Conservation (phyloP, 768 basidiomycete species). For the Vararia minispora region DNA sequence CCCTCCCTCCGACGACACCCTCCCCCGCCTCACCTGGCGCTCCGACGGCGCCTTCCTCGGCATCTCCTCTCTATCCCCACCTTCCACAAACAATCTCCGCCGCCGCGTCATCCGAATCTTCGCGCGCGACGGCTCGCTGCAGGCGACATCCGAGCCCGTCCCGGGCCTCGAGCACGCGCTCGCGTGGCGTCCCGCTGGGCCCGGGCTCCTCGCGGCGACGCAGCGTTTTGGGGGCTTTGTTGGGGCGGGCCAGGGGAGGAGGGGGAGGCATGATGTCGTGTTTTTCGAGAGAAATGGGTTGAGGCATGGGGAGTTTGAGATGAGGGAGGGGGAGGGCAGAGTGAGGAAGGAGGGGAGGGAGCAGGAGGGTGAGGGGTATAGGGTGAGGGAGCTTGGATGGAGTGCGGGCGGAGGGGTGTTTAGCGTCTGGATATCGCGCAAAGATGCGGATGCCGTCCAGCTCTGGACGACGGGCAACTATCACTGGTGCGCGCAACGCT, state of each 20-base stretch:
- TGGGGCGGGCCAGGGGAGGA: conserved; percentile 54
- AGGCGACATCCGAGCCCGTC: conserved; percentile 77
- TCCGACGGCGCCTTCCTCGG: conserved; percentile 88
- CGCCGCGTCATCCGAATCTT: conserved; percentile 64
- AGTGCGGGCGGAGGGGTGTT: conserved; percentile 82
- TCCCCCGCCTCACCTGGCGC: conserved; percentile 81
- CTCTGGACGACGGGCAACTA: conserved; percentile 94
- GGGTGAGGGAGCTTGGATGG: conserved; percentile 72
- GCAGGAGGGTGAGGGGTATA: conserved; percentile 49
- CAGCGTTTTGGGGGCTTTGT: conserved; percentile 69
- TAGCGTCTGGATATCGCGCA: conserved; percentile 80
- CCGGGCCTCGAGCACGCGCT: conserved; percentile 71
- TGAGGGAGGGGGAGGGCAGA: conserved; percentile 30
- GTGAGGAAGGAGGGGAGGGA: conserved; percentile 16
- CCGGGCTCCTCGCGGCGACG: conserved; percentile 70
- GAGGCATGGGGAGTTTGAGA: conserved; percentile 77
- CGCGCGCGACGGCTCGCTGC: conserved; percentile 59
- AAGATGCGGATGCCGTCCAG: conserved; percentile 63
- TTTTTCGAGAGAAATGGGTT: conserved; percentile 96
- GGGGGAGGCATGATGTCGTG: conserved; percentile 71
- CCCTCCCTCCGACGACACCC: conserved; percentile 60
- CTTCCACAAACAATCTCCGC: conserved; percentile 20
- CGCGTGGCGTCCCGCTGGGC: conserved; percentile 83
- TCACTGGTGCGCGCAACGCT: conserved; percentile 83
- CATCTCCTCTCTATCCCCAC: conserved; percentile 60